Evolutionary conservation across 495 filamentous ascomycete species (phyloP), one percentile per base, ranked within the genome.

Genomic region (Pyronema omphalodes): DNA sequence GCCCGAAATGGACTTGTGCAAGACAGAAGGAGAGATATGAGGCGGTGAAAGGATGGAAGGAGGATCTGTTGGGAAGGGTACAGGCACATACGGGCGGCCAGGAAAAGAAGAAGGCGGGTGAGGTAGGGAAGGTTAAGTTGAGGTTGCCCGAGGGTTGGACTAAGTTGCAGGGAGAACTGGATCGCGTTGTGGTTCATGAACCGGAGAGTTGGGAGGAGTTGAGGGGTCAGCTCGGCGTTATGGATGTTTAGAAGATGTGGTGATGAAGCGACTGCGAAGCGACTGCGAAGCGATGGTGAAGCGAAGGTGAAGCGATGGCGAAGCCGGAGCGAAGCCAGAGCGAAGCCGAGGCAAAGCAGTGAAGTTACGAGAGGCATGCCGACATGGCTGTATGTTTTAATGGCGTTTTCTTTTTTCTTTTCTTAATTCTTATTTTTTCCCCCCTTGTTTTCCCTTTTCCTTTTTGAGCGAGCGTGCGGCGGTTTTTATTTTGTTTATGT

Each of bases 21-120:
- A 72, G 71, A 48, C 74, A 80, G 44, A 73, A 72, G 39, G 80
- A 82, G 60, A 69, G 78, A 48, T 80, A 73, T 62, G 77, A 77
- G 55, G 68, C 70, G 44, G 80, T 79, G 72, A 66, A 66, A n/a
- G 73, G 73, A 53, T 81, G 77, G 79, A 70, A 70, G 54, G 70
- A 79, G 18, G 74, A 74, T 9, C 72, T 82, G 36, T 74, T 68
- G 23, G 47, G 19, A 5, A 50, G 47, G 17, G 47, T 50, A 23
- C 44, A 14, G 44, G n/a, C 44, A 7, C 9, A 47, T 14, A n/a
- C 9, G 7, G n/a, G n/a, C 1, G 18, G 18, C 9, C 44, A 19
- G 44, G 17, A 9, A 47, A 47, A 19, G 44, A 19, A 47, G 44
- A 19, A 17, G 17, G 44, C 3, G 2, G 17, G 4, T 3, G 44